A percentile compares a stretch with the other conserved stretches of the same genome.
phyloP scores from a whole-genome alignment of 2,329 filamentous ascomycete genomes.

The Juglanconis sp. region DNA sequence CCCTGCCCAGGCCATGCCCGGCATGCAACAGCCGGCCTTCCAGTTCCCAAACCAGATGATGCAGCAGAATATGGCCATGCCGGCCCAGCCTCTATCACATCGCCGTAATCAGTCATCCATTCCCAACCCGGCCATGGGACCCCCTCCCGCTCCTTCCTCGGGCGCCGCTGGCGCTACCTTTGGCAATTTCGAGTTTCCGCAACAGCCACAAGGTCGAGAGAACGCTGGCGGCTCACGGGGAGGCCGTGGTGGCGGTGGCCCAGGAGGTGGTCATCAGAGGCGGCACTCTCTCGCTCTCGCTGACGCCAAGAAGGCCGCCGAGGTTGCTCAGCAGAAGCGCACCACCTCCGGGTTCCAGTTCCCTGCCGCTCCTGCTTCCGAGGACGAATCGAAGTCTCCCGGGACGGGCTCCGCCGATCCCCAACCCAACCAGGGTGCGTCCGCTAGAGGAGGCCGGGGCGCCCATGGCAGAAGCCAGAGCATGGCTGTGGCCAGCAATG shows the following conservation, averaged over 20 bases:
- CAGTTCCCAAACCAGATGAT: conserved; percentile 81
- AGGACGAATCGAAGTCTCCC: conserved; percentile 44
- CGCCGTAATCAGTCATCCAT: conserved; percentile 97
- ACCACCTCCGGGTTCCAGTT: conserved; percentile 95
- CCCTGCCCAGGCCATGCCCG: conserved; percentile 77
- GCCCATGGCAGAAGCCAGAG: conserved; percentile 81
- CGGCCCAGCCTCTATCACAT: conserved; percentile 78
- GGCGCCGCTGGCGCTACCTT: conserved; percentile 77
- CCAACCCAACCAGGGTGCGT: conserved; percentile 38
- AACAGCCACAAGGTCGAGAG: conserved; percentile 58
- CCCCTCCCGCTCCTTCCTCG: conserved; percentile 86
- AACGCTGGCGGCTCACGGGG: conserved; percentile 63
- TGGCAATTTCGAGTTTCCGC: conserved; percentile 70
- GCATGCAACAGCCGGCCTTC: conserved; percentile 77
- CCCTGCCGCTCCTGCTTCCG: conserved; percentile 68
- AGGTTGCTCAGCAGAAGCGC: conserved; percentile 93
- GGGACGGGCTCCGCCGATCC: conserved; percentile 34
- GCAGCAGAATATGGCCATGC: conserved; percentile 72
- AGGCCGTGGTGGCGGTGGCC: conserved; percentile 66
- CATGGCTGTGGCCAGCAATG: conserved; percentile 72
- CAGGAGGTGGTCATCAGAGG: conserved; percentile 78
- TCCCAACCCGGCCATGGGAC: conserved; percentile 86
- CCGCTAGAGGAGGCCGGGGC: conserved; percentile 52
- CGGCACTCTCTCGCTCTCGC: conserved; percentile 92
- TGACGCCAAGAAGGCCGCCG: conserved; percentile 96